Evolutionary conservation across 2,329 filamentous ascomycete species (phyloP).

Genomic region (Aplosporella prunicola): DNA sequence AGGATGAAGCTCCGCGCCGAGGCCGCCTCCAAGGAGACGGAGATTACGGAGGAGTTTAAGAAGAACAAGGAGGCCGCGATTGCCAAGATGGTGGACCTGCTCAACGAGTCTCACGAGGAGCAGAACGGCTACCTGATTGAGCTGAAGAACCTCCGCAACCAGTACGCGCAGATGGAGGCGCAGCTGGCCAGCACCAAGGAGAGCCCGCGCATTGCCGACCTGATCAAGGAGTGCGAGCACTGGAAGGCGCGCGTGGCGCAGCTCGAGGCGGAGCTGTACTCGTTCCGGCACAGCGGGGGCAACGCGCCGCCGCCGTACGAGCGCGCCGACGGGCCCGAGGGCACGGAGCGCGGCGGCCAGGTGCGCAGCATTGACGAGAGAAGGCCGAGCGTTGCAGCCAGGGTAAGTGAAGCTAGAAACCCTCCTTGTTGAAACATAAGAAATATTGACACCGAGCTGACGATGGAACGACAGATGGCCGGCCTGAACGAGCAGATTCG

Average conservation of each 20-base stretch:
- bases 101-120: conserved; percentile 8
- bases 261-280: conserved; percentile 5
- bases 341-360: conserved; percentile 7
- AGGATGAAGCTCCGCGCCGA: conserved; percentile 4
- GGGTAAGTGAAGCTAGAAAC: too few species aligned
- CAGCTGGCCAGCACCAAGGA: conserved; percentile 7
- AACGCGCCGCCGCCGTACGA: conserved; percentile 9
- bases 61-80: conserved; percentile 3
- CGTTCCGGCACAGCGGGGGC: conserved; percentile 7
- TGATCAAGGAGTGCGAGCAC: conserved; percentile 10
- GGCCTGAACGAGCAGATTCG: conserved; percentile 9
- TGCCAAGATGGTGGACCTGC: conserved; percentile 7
- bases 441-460: too few species aligned
- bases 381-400: conserved; percentile 1
- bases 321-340: conserved; percentile 1
- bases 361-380: conserved; percentile 6
- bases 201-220: conserved; percentile 9
- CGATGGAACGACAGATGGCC: conserved; percentile 7
- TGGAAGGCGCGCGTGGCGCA: conserved; percentile 9
- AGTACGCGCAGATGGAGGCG: conserved; percentile 6
- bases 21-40: conserved; percentile 3
- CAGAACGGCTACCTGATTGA: conserved; percentile 6
- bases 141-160: conserved; percentile 7
- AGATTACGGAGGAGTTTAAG: conserved; percentile 5
- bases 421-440: too few species aligned